These are phyloP conservation scores for Phycomyces nitens DNA, from an alignment of 192 early-diverging fungal species.

Conservation along the genomic window DNA sequence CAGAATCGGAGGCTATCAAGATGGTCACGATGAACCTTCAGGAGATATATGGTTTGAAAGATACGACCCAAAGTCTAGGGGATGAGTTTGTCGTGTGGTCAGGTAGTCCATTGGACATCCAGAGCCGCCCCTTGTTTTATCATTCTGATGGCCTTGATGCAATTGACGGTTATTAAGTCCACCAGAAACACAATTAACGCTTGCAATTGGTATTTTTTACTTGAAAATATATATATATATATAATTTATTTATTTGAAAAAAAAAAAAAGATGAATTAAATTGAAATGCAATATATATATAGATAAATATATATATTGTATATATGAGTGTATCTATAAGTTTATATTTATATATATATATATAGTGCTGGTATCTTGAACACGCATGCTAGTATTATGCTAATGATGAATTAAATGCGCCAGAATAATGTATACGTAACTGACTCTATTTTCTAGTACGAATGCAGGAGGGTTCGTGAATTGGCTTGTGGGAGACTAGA, in stretches of 20 bases:
- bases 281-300: no score
- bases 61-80: not conserved
- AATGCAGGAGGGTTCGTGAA: constrained; percentile 7
- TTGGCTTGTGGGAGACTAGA: constrained; percentile 17
- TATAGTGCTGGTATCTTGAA: no score
- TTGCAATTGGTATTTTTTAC: no score
- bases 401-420: no score
- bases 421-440: not conserved
- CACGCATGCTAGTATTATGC: no score
- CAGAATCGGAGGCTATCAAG: constrained; percentile 62
- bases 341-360: no score
- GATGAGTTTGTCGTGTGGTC: constrained; percentile 59
- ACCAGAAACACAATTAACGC: no score
- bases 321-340: no score
- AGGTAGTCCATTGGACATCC: constrained; percentile 63
- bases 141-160: constrained; percentile 14
- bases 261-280: not conserved
- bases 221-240: not conserved
- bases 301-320: no score
- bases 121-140: constrained; percentile 26
- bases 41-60: constrained; percentile 54
- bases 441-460: not conserved
- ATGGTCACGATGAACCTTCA: constrained; percentile 70
- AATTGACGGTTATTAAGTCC: no score
- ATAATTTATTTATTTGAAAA: not conserved